Evolutionary conservation across 768 basidiomycete species (phyloP).

Genomic region (Calvatia gigantea): DNA sequence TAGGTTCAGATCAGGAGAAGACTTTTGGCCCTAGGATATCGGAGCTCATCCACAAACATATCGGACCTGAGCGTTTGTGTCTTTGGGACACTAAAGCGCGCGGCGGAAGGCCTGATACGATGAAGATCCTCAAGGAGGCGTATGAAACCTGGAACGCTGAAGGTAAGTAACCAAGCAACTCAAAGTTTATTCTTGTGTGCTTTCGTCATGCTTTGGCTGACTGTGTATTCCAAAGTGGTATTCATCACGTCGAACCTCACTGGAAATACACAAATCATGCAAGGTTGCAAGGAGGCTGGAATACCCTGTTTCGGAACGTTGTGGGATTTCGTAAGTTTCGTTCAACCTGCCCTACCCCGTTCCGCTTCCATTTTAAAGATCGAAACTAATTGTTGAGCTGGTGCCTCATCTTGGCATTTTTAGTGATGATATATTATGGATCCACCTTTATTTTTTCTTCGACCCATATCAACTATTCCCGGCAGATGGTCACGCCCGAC

Average conservation of each 20-base stretch:
- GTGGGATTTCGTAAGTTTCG: constrained; percentile 57
- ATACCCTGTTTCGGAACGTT: constrained; percentile 69
- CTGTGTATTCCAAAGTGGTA: constrained; percentile 43
- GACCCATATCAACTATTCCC: not conserved
- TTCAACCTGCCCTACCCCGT: too few species aligned
- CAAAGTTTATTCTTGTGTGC: not conserved
- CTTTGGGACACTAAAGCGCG: constrained; percentile 77
- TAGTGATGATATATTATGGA: too few species aligned
- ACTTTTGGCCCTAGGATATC: constrained; percentile 71
- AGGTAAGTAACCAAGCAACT: constrained; percentile 31
- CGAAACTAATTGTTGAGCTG: not conserved
- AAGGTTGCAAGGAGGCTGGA: constrained; percentile 67
- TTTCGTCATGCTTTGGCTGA: not conserved
- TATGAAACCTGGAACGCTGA: constrained; percentile 72
- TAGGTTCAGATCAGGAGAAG: constrained; percentile 79
- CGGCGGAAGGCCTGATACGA: constrained; percentile 73
- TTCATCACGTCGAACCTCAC: constrained; percentile 84
- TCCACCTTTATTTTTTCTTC: constrained; percentile 1
- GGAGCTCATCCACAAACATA: constrained; percentile 65
- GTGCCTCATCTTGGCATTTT: constrained; percentile 14
- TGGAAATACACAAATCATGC: constrained; percentile 77
- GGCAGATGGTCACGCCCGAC: too few species aligned
- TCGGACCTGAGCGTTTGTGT: constrained; percentile 68
- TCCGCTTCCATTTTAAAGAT: too few species aligned
- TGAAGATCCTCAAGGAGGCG: constrained; percentile 70